Percentiles rank a stretch among this genome's conserved stretches.
Evolutionary conservation across 2,329 filamentous ascomycete species (phyloP).

Genomic region (Trichoderma cornu-damae): DNA sequence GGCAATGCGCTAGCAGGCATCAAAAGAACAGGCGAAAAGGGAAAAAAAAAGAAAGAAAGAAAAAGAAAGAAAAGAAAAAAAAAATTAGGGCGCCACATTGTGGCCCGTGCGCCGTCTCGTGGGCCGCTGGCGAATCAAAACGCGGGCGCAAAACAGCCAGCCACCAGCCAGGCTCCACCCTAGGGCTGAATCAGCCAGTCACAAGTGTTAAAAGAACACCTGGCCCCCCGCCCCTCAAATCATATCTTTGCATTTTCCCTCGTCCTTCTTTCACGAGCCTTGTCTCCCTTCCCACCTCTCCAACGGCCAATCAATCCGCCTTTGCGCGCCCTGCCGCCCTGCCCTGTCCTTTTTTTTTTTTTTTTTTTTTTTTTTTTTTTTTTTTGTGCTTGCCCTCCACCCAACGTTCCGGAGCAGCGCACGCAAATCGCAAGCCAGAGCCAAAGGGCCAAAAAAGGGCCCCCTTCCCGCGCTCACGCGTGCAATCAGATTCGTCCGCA

Average conservation of each 20-base stretch:
- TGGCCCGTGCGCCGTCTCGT: constrained; percentile 28
- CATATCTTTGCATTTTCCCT: constrained; percentile 43
- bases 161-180: constrained; percentile 32
- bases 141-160: constrained; percentile 24
- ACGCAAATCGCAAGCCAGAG: constrained; percentile 1
- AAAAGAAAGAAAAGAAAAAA: background rate
- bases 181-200: constrained; percentile 47
- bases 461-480: constrained; percentile 21
- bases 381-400: too few species aligned
- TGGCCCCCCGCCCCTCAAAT: constrained; percentile 47
- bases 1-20: constrained; percentile 11
- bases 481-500: constrained; percentile 24
- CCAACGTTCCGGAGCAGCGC: constrained; percentile 6
- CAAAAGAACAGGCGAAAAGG: background rate
- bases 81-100: constrained; percentile 1
- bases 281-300: constrained; percentile 27
- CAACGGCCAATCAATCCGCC: constrained; percentile 47
- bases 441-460: constrained; percentile 19
- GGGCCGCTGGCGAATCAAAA: constrained; percentile 30
- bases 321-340: constrained; percentile 32
- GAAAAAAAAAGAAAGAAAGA: background rate
- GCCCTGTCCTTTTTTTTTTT: too few species aligned
- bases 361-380: too few species aligned
- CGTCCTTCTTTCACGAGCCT: constrained; percentile 34
- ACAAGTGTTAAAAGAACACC: constrained; percentile 42